Conservation (phyloP, 805 yeast genomes). For the Pichia pseudocactophila region DNA sequence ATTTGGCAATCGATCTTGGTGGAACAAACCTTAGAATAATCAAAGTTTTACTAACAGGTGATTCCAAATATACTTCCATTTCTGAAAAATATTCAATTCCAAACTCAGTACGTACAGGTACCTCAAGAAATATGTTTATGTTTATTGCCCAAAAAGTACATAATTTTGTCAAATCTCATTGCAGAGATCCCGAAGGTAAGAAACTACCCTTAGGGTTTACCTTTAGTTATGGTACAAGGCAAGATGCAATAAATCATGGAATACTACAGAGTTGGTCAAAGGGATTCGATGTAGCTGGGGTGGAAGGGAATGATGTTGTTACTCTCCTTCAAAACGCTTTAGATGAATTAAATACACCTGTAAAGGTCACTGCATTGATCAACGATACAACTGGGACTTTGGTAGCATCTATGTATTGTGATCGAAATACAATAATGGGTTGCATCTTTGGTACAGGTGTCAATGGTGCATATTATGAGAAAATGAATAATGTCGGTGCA, state of each 20-base stretch:
- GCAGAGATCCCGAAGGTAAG: constrained; percentile 50
- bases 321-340: constrained; percentile 81
- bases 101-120: constrained; percentile 65
- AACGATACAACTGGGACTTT: constrained; percentile 97
- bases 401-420: constrained; percentile 90
- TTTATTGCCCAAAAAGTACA: constrained; percentile 80
- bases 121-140: constrained; percentile 67
- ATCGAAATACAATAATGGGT: constrained; percentile 86
- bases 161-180: constrained; percentile 49
- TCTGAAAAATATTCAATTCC: constrained; percentile 86
- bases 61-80: constrained; percentile 72
- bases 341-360: constrained; percentile 56
- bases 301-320: constrained; percentile 91
- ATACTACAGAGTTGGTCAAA: constrained; percentile 93
- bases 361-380: constrained; percentile 82
- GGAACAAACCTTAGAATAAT: constrained; percentile 96
- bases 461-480: constrained; percentile 92
- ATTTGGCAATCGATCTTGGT: constrained; percentile 90
- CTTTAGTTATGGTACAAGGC: constrained; percentile 85
- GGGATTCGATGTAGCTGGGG: constrained; percentile 89
- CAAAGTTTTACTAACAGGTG: constrained; percentile 74
- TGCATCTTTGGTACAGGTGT: constrained; percentile 96
- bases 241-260: constrained; percentile 77
- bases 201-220: constrained; percentile 86
- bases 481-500: constrained; percentile 65